These are phyloP conservation scores for Spizellomyces punctatus DNA, from an alignment of 192 early-diverging fungal genomes.

Conservation along the genomic window DNA sequence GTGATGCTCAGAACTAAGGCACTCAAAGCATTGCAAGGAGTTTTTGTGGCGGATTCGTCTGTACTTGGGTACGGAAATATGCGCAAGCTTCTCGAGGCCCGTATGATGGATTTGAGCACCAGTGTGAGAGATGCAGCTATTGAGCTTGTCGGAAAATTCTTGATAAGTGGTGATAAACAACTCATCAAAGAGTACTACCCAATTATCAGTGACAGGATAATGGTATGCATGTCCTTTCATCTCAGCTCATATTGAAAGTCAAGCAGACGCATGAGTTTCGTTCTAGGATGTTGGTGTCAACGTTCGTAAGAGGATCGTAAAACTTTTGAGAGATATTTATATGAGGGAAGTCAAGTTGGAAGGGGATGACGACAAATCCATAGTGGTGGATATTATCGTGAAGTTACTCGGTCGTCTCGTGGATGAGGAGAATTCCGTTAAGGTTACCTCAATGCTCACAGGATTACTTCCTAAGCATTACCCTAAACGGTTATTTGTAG, in stretches of 20 bases:
- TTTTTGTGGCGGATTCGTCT: constrained; percentile 67
- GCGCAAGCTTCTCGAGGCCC: constrained; percentile 68
- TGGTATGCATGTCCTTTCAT: constrained; percentile 50
- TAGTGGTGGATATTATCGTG: constrained; percentile 33
- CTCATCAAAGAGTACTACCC: constrained; percentile 78
- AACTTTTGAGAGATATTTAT: constrained; percentile 77
- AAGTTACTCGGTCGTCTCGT: constrained; percentile 37
- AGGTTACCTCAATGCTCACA: constrained; percentile 28
- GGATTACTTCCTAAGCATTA: background rate
- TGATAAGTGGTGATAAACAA: constrained; percentile 57
- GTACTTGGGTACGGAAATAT: constrained; percentile 69
- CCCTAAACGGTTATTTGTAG: constrained; percentile 10
- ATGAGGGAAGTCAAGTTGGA: constrained; percentile 2
- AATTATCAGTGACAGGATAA: constrained; percentile 74
- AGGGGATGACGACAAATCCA: constrained; percentile 1
- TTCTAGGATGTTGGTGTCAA: constrained; percentile 74
- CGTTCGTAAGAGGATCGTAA: constrained; percentile 87
- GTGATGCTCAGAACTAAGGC: constrained; percentile 77
- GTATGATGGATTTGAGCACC: constrained; percentile 80
- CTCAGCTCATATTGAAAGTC: background rate
- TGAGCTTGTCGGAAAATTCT: constrained; percentile 83
- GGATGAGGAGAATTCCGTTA: constrained; percentile 54
- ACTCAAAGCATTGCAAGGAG: constrained; percentile 74
- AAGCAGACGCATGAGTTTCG: background rate
- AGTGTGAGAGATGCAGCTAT: constrained; percentile 89